These are phyloP conservation scores for Thalassiosira mediterranea DNA, from an alignment of 352 stramenopile genomes.

Conservation along the genomic window DNA sequence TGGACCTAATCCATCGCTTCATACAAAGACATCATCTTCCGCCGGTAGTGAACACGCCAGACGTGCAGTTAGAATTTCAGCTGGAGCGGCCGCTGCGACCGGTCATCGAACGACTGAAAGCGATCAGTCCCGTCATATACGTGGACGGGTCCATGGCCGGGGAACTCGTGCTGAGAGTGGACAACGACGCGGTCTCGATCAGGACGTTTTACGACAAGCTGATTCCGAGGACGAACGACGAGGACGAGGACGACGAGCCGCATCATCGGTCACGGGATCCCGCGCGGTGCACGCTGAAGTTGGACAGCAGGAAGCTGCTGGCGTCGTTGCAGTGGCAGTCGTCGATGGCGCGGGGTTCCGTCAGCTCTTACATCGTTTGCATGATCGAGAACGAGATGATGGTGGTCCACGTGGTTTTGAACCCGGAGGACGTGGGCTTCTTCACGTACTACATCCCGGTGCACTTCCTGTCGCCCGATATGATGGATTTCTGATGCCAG, in stretches of 20 bases:
- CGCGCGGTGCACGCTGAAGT: conserved; percentile 67
- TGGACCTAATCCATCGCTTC: neutral
- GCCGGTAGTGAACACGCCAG: conserved; percentile 63
- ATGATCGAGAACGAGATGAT: conserved; percentile 83
- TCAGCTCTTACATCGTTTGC: conserved; percentile 67
- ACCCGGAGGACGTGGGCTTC: conserved; percentile 67
- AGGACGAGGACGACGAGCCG: conserved; percentile 14
- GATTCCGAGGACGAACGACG: conserved; percentile 55
- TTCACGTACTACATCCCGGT: conserved; percentile 82
- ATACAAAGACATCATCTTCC: conserved; percentile 62
- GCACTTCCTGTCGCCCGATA: conserved; percentile 55
- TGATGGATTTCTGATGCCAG: conserved; percentile 25
- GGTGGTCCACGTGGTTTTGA: conserved; percentile 72
- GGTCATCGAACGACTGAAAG: conserved; percentile 74
- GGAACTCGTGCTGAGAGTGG: conserved; percentile 66
- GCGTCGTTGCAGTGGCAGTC: conserved; percentile 79
- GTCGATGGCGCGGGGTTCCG: conserved; percentile 37
- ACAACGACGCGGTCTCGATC: conserved; percentile 63
- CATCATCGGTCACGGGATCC: conserved; percentile 3
- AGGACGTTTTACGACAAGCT: conserved; percentile 70
- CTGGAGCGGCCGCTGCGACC: conserved; percentile 55
- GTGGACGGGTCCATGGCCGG: conserved; percentile 69
- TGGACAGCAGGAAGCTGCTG: conserved; percentile 76
- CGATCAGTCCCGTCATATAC: conserved; percentile 63
- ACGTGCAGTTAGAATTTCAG: conserved; percentile 74